Percentiles rank a stretch among this genome's conserved stretches.
These are phyloP conservation scores for Pestalotiopsis sp. DNA, from an alignment of 2,329 filamentous ascomycete genomes.

Conservation along the genomic window DNA sequence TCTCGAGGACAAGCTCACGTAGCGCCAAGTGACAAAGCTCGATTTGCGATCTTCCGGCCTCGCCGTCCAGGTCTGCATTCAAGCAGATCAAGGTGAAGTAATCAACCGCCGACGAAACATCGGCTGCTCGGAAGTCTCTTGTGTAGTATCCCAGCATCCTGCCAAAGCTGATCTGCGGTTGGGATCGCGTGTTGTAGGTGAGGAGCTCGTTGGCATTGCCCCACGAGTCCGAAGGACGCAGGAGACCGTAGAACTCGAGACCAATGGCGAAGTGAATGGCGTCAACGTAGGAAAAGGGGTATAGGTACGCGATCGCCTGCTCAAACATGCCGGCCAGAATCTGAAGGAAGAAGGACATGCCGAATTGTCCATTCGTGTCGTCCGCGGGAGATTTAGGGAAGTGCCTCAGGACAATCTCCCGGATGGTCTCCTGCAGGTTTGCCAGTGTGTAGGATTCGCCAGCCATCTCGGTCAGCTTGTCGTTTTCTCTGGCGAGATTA, in stretches of 20 bases:
- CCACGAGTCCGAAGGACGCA: slow-evolving; percentile 83
- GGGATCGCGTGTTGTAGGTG: slow-evolving; percentile 67
- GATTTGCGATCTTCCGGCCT: slow-evolving; percentile 75
- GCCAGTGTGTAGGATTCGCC: slow-evolving; percentile 67
- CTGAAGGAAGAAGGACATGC: slow-evolving; percentile 92
- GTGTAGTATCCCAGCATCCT: slow-evolving; percentile 95
- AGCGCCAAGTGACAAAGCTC: slow-evolving; percentile 89
- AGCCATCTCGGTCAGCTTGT: slow-evolving; percentile 65
- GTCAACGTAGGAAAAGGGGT: slow-evolving; percentile 88
- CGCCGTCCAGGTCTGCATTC: slow-evolving; percentile 79
- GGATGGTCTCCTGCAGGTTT: slow-evolving; percentile 77
- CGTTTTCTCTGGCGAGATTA: slow-evolving; percentile 68
- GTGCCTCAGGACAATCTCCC: slow-evolving; percentile 87
- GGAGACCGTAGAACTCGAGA: slow-evolving; percentile 84
- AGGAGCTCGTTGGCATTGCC: slow-evolving; percentile 72
- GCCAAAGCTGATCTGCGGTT: slow-evolving; percentile 90
- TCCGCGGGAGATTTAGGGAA: slow-evolving; percentile 84
- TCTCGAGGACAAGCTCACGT: slow-evolving; percentile 94
- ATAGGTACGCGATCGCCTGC: slow-evolving; percentile 88
- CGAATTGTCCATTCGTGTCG: slow-evolving; percentile 74
- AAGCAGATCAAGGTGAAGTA: slow-evolving; percentile 92
- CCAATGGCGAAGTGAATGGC: slow-evolving; percentile 94
- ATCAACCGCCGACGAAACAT: slow-evolving; percentile 87
- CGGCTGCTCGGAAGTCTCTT: slow-evolving; percentile 88
- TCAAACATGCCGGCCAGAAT: slow-evolving; percentile 92